phyloP scores from a whole-genome alignment of 805 yeast genomes.

The Cyberlindnera mississippiensis region DNA sequence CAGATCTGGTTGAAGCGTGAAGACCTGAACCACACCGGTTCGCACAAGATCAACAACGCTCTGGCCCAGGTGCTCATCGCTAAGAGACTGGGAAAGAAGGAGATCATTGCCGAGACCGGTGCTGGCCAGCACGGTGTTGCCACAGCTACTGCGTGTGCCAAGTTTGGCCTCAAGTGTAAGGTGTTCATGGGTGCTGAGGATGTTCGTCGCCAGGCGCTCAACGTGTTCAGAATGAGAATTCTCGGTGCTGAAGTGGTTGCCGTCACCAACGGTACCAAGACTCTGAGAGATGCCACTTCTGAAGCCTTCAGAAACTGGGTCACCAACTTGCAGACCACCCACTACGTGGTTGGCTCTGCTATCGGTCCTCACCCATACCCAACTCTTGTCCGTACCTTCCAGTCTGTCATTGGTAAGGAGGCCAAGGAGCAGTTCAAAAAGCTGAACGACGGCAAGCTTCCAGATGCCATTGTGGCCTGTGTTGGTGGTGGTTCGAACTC shows the following conservation, averaged over 20 bases:
- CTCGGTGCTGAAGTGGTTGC: constrained; percentile 95
- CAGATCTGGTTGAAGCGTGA: constrained; percentile 98
- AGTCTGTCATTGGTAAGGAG: constrained; percentile 93
- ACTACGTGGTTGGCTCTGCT: constrained; percentile 96
- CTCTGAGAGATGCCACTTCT: constrained; percentile 95
- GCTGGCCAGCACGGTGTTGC: constrained; percentile 96
- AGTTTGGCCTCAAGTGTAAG: constrained; percentile 88
- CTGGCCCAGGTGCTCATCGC: constrained; percentile 79
- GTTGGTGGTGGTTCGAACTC: constrained; percentile 99
- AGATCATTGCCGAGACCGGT: constrained; percentile 86
- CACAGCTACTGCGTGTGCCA: constrained; percentile 89
- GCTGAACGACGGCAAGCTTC: constrained; percentile 76
- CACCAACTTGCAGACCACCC: constrained; percentile 77
- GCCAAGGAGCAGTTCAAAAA: constrained; percentile 85
- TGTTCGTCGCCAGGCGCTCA: constrained; percentile 95
- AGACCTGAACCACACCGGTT: constrained; percentile 87
- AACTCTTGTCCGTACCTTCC: constrained; percentile 96
- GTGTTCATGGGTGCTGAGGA: constrained; percentile 99
- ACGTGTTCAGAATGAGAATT: constrained; percentile 95
- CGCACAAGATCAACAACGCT: constrained; percentile 84
- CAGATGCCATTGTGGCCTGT: constrained; percentile 95
- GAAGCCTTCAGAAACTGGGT: constrained; percentile 98
- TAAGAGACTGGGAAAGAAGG: constrained; percentile 69
- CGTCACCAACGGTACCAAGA: constrained; percentile 91
- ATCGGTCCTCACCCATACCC: constrained; percentile 99